Evolutionary conservation across 805 yeast genomes (phyloP), one percentile per base, ranked within the genome.

Genomic region (Candida peoriensis): DNA sequence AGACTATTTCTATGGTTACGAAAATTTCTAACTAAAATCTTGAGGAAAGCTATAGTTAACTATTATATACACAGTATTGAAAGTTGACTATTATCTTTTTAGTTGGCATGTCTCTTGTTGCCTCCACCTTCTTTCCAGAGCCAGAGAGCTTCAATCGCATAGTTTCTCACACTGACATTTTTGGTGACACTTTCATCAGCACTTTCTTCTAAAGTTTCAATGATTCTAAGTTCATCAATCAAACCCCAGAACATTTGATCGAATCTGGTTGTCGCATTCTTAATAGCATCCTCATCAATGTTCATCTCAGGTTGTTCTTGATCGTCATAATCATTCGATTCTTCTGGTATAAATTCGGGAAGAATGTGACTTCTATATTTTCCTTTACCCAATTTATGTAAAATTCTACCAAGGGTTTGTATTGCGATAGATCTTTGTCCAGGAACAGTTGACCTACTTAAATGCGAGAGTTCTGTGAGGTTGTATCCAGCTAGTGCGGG

Each of bases 401-500:
- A 63, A 1, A 93, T 75, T 41, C 98, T 69, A 4, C 99, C 99
- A 28, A 88, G 48, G 8, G 93, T 84, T 53, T 84, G 85, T 22
- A 89, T 78, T 7, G 96, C 87, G 10, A 93, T 71, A 41, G 93
- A 77, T 30, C 97, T 66, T 60, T 93, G 99, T 0, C 94, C 78
- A 1, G 94, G 76, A 36, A 81, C 75, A 2, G 81, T 74, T 2
- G 96, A 85, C 43, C 96, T 68, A 5, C 88, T 63, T 31, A 86
- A 68, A 46, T 82, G 93, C 1, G 82, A 81, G 33, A 93, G 66
- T 54, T 93, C 99, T 0, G 75, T 66, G 17, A 93, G 55, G 0
- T 97, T 89, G 57, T 93, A 93, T 0, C 99, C 99, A 0, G 97
- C 95, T 34, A 89, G 66, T 29, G 79, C 78, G 0, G 97, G 96